Conservation (phyloP, 2,329 filamentous ascomycete species). For the Monosporascus sp. region DNA sequence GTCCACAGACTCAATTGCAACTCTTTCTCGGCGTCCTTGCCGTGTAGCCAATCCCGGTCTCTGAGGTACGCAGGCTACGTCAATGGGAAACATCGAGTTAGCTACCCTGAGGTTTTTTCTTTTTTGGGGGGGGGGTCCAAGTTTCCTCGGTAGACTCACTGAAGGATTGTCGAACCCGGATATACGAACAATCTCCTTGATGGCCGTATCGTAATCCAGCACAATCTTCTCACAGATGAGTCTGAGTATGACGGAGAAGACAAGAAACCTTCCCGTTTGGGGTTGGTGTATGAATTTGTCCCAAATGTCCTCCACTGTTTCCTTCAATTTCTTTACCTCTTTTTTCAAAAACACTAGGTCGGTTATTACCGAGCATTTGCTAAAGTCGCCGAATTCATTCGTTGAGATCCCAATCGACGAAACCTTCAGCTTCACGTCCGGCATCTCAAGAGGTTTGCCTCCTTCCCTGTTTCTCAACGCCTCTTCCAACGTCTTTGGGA, state of each 20-base stretch:
- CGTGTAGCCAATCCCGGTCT: background rate
- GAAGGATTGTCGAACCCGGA: background rate
- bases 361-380: conserved; percentile 7
- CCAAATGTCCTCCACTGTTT: conserved; percentile 6
- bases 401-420: conserved; percentile 10
- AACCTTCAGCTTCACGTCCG: background rate
- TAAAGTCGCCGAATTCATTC: conserved; percentile 10
- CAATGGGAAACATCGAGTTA: no score
- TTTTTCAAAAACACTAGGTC: background rate
- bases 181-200: conserved; percentile 2
- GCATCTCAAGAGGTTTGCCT: background rate
- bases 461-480: background rate
- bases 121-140: no score
- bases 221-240: conserved; percentile 2
- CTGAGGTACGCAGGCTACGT: no score
- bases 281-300: conserved; percentile 11
- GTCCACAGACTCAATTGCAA: conserved; percentile 6
- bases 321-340: background rate
- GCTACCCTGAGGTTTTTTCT: no score
- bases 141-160: background rate
- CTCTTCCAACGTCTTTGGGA: background rate
- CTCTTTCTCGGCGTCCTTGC: background rate
- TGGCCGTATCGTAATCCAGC: conserved; percentile 2
- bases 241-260: conserved; percentile 5
- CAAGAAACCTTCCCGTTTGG: conserved; percentile 8